Conservation (phyloP, 345 rosid genomes). For the Brassica juncea region DNA sequence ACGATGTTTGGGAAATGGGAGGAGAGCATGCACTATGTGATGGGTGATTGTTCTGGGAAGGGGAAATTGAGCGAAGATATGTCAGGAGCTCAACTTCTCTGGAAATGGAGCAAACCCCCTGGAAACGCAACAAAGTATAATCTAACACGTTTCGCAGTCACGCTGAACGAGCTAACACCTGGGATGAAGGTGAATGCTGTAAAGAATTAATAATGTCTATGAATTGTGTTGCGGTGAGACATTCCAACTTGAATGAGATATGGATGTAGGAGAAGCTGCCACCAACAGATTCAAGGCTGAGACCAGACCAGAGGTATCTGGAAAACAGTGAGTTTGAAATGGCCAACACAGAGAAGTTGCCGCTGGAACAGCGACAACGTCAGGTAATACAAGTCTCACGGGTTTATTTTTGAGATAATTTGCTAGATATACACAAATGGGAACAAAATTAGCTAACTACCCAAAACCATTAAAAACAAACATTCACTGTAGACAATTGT, state of each 20-base stretch:
- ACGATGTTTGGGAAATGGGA: slow-evolving; percentile 98
- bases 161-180: slow-evolving; percentile 80
- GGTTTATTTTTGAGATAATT: too few relatives aligned
- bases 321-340: slow-evolving; percentile 94
- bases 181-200: slow-evolving; percentile 68
- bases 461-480: too few relatives aligned
- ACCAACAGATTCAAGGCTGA: slow-evolving; percentile 95
- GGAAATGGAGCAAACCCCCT: slow-evolving; percentile 84
- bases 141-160: slow-evolving; percentile 85
- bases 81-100: slow-evolving; percentile 66
- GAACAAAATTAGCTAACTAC: too few relatives aligned
- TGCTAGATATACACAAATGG: too few relatives aligned
- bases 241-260: neutral
- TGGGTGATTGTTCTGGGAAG: slow-evolving; percentile 71
- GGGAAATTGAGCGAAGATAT: slow-evolving; percentile 64
- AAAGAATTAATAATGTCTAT: neutral
- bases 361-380: slow-evolving; percentile 92
- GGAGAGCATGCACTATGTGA: slow-evolving; percentile 80
- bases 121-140: slow-evolving; percentile 76
- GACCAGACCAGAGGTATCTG: slow-evolving; percentile 90
- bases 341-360: slow-evolving; percentile 95
- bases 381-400: slow-evolving; percentile 53
- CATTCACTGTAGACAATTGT: too few relatives aligned
- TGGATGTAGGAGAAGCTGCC: slow-evolving; percentile 82
- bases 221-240: neutral